Evolutionary conservation across 164 flowering plant species (phyloP), one percentile per base, ranked within the genome.

Genomic region (Vitis amurensis): DNA sequence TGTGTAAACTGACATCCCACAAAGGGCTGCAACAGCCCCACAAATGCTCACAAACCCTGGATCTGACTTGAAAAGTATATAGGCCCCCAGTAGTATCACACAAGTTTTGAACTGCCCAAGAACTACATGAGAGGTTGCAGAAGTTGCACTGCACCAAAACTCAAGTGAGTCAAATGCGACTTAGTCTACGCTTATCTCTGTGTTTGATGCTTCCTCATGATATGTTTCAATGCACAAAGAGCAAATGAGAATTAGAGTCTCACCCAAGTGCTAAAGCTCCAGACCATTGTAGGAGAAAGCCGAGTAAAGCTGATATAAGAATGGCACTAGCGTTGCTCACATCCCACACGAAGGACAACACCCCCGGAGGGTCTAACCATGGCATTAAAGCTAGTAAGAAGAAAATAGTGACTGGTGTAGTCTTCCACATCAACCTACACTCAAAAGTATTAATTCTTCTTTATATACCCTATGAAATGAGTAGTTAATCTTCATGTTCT

Each of bases 351-450:
- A 89, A 92, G 57, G 82, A 76, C 31, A 89, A 58, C 3, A 79
- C 89, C 30, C 96, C 98, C 1, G 94, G 96, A 8, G 98, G 98
- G 70, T 92, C 96, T 50, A 92, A 61, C 87, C 90, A 92, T 71
- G 92, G 96, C 92, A 92, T 92, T 68, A 90, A 69, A 16, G 84
- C 88, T 61, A 89, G 55, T 68, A 92, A 76, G 83, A 92, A 92
- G 68, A 92, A 84, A 3, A 90, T 57, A 16, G 98, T 90, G 29
- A 85, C 66, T 0, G 96, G 98, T 13, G 96, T 92, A 0, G 98
- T 92, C 84, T 89, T 92, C 98, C 98, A 92, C 96, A 92, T 92
- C 85, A 92, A 80, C 81, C 98, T 92, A 68, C 80, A 78, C 15
- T 62, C 50, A 50, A 16, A 55, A 44, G 0, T 47, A 16, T 14